Conservation (phyloP, 495 filamentous ascomycete species). For the Cercophora samala region DNA sequence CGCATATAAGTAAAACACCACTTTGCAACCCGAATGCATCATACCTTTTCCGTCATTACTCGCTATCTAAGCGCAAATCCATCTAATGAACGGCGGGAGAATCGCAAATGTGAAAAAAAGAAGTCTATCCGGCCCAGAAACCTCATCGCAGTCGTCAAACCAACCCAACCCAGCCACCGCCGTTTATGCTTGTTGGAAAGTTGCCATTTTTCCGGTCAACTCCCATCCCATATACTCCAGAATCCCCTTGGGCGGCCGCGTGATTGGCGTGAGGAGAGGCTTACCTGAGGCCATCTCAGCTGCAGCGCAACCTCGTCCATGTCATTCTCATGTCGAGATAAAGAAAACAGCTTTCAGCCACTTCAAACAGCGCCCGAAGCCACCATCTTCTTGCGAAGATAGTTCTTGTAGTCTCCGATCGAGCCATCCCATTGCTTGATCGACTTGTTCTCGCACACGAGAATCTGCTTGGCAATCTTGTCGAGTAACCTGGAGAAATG, state of each 20-base stretch:
- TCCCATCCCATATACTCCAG: background rate
- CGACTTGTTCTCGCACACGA: slow-evolving; percentile 96
- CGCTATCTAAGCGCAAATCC: slow-evolving; percentile 11
- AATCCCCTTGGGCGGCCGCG: background rate
- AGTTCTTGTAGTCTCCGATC: slow-evolving; percentile 95
- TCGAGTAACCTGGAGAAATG: slow-evolving; percentile 69
- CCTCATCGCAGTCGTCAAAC: background rate
- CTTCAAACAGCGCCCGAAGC: slow-evolving; percentile 58
- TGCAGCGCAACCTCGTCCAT: background rate
- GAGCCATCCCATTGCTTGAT: slow-evolving; percentile 82
- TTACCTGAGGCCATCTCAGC: background rate
- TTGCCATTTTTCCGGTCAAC: background rate
- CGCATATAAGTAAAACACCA: background rate
- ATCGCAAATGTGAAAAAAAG: slow-evolving; percentile 8
- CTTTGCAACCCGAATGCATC: background rate
- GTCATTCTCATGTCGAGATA: slow-evolving; percentile 3
- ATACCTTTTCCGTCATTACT: slow-evolving; percentile 13
- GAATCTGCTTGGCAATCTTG: slow-evolving; percentile 99
- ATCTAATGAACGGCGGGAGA: slow-evolving; percentile 15
- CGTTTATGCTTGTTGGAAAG: background rate
- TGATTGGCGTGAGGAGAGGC: background rate
- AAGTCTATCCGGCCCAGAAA: slow-evolving; percentile 14
- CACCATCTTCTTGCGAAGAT: slow-evolving; percentile 97
- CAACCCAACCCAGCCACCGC: slow-evolving; percentile 2
- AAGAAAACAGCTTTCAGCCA: background rate